These are phyloP conservation scores for Populus euphratica DNA, from an alignment of 345 rosid species.

Conservation along the genomic window DNA sequence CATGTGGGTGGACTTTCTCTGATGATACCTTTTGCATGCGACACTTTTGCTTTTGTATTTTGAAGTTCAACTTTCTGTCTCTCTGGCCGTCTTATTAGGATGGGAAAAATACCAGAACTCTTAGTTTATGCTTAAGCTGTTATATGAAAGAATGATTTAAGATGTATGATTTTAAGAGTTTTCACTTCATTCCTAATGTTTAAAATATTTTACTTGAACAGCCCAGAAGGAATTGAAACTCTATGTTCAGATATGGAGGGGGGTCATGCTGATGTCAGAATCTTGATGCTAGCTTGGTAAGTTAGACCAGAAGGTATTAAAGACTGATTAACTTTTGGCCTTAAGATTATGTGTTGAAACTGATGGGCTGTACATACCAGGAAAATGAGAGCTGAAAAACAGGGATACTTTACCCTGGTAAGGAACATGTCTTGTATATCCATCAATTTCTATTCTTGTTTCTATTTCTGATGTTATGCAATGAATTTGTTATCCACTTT, in stretches of 20 bases:
- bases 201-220: slow-evolving; percentile 31
- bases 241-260: slow-evolving; percentile 87
- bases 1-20: not conserved
- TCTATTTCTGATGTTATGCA: not conserved
- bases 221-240: slow-evolving; percentile 93
- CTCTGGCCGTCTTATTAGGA: not conserved
- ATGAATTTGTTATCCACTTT: not conserved
- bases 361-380: slow-evolving; percentile 34
- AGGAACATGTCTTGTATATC: slow-evolving; percentile 16
- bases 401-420: slow-evolving; percentile 92
- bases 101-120: not conserved
- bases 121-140: not conserved
- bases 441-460: slow-evolving; percentile 3
- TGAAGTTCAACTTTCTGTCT: not conserved
- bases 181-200: slow-evolving; percentile 19
- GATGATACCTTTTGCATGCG: not conserved
- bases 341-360: slow-evolving; percentile 8
- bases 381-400: slow-evolving; percentile 97
- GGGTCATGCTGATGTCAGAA: slow-evolving; percentile 82
- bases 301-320: slow-evolving; percentile 15
- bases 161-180: slow-evolving; percentile 2
- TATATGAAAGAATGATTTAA: not conserved
- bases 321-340: not conserved
- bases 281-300: slow-evolving; percentile 98
- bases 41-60: not conserved